Percentiles rank a stretch among this genome's conserved stretches.
phyloP scores from a whole-genome alignment of 2,329 filamentous ascomycete genomes.

The Penicillium brevicompactum region DNA sequence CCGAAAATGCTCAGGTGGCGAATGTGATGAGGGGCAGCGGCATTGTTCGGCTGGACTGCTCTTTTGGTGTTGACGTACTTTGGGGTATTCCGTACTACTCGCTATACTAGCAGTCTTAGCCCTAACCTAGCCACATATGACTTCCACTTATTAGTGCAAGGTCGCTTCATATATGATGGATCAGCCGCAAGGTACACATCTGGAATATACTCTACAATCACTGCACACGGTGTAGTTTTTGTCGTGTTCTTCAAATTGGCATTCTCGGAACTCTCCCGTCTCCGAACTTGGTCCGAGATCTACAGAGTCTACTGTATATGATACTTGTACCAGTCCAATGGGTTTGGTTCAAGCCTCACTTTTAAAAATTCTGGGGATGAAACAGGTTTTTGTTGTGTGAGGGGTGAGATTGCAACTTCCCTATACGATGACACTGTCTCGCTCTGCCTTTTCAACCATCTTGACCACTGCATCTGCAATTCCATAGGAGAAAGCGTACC shows the following conservation, averaged over 20 bases:
- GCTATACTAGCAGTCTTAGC: too few species aligned
- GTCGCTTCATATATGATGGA: too few species aligned
- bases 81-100: not conserved
- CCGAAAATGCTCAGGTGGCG: not conserved
- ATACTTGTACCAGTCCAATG: too few species aligned
- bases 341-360: too few species aligned
- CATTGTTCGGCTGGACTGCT: not conserved
- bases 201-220: too few species aligned
- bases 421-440: constrained; percentile 30
- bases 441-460: constrained; percentile 38
- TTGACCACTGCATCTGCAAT: constrained; percentile 37
- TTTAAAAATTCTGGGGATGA: not conserved
- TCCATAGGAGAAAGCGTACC: constrained; percentile 42
- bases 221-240: too few species aligned
- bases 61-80: not conserved
- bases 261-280: not conserved
- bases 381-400: not conserved
- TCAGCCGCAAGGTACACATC: too few species aligned
- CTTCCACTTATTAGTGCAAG: too few species aligned
- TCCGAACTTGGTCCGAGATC: not conserved
- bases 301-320: not conserved
- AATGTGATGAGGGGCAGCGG: not conserved
- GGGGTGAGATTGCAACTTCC: not conserved
- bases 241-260: too few species aligned
- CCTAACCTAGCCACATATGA: too few species aligned